Conservation (phyloP, 495 filamentous ascomycete species). For the Xylaria grammica region DNA sequence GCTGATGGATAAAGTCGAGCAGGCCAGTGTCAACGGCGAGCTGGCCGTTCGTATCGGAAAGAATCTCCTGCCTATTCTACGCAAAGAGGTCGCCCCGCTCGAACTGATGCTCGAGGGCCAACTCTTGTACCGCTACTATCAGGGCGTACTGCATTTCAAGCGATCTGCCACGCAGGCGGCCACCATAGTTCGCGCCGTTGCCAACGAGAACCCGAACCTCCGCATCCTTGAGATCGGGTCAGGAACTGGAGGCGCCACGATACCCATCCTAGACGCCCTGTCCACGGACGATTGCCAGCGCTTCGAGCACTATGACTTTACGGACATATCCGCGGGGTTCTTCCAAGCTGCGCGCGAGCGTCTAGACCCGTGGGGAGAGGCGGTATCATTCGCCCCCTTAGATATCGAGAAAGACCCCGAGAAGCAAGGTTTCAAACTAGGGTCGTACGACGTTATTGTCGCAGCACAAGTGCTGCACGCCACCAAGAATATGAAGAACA, state of each 20-base stretch:
- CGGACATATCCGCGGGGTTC: slow-evolving; percentile 55
- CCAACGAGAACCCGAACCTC: slow-evolving; percentile 38
- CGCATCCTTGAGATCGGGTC: slow-evolving; percentile 50
- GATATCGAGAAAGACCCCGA: slow-evolving; percentile 45
- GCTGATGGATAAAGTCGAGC: slow-evolving; percentile 9
- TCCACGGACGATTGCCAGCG: slow-evolving; percentile 12
- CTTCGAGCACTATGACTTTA: slow-evolving; percentile 47
- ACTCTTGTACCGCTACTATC: slow-evolving; percentile 33
- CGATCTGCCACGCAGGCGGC: slow-evolving; percentile 20
- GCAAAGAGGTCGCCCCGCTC: slow-evolving; percentile 41
- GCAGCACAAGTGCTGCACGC: slow-evolving; percentile 45
- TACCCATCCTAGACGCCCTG: slow-evolving; percentile 13
- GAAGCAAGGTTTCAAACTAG: slow-evolving; percentile 24
- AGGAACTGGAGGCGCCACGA: slow-evolving; percentile 40
- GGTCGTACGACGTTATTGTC: slow-evolving; percentile 26
- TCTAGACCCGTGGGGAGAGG: slow-evolving; percentile 13
- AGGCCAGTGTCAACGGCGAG: neutral
- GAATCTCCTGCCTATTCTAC: slow-evolving; percentile 40
- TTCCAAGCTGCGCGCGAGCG: slow-evolving; percentile 40
- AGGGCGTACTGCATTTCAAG: slow-evolving; percentile 26
- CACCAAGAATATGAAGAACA: slow-evolving; percentile 41
- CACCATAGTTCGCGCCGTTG: slow-evolving; percentile 23
- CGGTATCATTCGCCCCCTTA: slow-evolving; percentile 38
- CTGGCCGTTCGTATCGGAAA: slow-evolving; percentile 34
- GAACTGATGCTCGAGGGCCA: slow-evolving; percentile 46